phyloP scores from a whole-genome alignment of 306 rosid species.

The Hylodesmum podocarpum region DNA sequence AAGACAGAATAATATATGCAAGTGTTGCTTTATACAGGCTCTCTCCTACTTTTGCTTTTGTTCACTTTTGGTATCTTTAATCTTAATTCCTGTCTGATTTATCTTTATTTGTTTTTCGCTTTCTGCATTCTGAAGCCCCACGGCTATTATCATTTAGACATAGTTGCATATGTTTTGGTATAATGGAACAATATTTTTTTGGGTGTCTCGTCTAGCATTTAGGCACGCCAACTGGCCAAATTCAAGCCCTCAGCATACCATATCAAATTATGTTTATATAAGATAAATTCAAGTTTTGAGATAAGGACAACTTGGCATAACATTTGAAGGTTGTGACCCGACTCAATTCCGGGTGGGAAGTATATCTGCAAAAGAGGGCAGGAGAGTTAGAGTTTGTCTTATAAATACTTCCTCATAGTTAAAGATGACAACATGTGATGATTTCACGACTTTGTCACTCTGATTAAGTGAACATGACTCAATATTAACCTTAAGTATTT shows the following conservation, averaged over 20 bases:
- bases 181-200: not conserved
- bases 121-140: conserved; percentile 17
- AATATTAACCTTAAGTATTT: too few species aligned
- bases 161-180: not conserved
- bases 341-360: too few species aligned
- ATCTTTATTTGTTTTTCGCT: conserved; percentile 19
- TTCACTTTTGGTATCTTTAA: conserved; percentile 34
- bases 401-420: too few species aligned
- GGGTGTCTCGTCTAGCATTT: not conserved
- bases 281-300: too few species aligned
- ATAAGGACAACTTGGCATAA: too few species aligned
- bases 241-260: not conserved
- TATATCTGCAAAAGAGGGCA: too few species aligned
- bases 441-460: too few species aligned
- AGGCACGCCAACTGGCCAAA: not conserved
- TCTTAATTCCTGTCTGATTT: not conserved
- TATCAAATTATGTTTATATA: not conserved
- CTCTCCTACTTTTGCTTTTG: conserved; percentile 31
- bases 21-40: conserved; percentile 28
- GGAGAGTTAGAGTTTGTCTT: too few species aligned
- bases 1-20: not conserved
- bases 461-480: too few species aligned
- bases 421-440: too few species aligned
- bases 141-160: not conserved
- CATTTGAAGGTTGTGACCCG: too few species aligned